A percentile compares a stretch with the other conserved stretches of the same genome.
Conservation (phyloP, 495 filamentous ascomycete genomes). For the Terfezia claveryi region DNA sequence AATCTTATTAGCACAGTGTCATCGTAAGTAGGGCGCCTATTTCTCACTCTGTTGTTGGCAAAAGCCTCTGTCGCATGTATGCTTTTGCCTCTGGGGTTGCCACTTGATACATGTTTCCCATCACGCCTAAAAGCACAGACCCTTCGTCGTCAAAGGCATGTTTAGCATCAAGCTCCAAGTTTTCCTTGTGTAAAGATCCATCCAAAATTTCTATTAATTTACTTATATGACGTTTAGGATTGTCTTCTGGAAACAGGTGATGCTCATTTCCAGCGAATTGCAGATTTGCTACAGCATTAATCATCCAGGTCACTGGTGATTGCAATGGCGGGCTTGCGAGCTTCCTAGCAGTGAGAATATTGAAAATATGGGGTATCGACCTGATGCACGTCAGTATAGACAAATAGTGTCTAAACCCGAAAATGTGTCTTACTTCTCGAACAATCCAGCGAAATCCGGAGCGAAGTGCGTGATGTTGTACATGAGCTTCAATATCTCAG, state of each 20-base stretch:
- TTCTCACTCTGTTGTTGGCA: slow-evolving; percentile 41
- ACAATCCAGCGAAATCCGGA: slow-evolving; percentile 22
- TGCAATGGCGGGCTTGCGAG: slow-evolving; percentile 37
- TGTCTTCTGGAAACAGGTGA: slow-evolving; percentile 43
- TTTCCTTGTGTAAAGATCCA: slow-evolving; percentile 28
- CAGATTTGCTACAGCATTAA: slow-evolving; percentile 65
- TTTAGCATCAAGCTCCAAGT: slow-evolving; percentile 29
- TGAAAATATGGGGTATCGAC: slow-evolving; percentile 49
- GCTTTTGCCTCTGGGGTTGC: slow-evolving; percentile 40
- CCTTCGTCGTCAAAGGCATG: slow-evolving; percentile 44
- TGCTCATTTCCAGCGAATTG: slow-evolving; percentile 29
- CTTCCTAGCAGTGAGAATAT: slow-evolving; percentile 38
- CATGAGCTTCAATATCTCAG: slow-evolving; percentile 65
- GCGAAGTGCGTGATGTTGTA: slow-evolving; percentile 69
- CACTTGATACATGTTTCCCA: slow-evolving; percentile 48
- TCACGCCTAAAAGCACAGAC: slow-evolving; percentile 47
- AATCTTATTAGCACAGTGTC: background rate
- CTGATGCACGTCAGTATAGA: background rate
- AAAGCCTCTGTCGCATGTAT: slow-evolving; percentile 41
- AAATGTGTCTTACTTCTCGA: background rate
- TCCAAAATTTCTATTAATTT: slow-evolving; percentile 55
- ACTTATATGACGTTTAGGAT: slow-evolving; percentile 39
- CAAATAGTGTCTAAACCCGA: background rate
- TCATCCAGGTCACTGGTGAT: slow-evolving; percentile 36
- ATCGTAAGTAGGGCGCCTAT: background rate